A percentile compares a stretch with the other conserved stretches of the same genome.
These are phyloP conservation scores for Berkeleyomyces rouxiae DNA, from an alignment of 2,329 filamentous ascomycete species.

Conservation along the genomic window DNA sequence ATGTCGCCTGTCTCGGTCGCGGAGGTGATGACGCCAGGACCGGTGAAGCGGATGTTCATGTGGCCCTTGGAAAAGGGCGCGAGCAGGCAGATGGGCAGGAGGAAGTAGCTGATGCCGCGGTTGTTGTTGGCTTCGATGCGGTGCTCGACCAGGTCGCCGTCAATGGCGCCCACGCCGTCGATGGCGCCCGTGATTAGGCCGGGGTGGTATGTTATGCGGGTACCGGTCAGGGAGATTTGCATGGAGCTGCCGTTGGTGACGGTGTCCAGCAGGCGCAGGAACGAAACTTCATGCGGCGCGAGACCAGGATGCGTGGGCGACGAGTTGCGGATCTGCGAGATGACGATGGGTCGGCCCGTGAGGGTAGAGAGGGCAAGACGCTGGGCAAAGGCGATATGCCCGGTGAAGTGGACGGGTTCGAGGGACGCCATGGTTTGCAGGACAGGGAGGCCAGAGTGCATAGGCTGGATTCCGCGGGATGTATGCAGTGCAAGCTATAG, in stretches of 20 bases:
- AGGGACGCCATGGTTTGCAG: slow-evolving; percentile 26
- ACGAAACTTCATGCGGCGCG: slow-evolving; percentile 82
- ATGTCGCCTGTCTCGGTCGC: slow-evolving; percentile 73
- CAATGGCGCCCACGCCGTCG: slow-evolving; percentile 52
- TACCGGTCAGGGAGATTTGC: slow-evolving; percentile 93
- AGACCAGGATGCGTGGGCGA: slow-evolving; percentile 80
- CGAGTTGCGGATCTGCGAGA: slow-evolving; percentile 80
- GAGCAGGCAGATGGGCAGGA: slow-evolving; percentile 74
- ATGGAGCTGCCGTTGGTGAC: slow-evolving; percentile 90
- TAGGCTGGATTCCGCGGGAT: neutral
- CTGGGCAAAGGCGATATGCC: slow-evolving; percentile 66
- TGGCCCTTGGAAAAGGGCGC: slow-evolving; percentile 86
- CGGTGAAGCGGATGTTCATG: slow-evolving; percentile 78
- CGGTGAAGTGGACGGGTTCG: slow-evolving; percentile 55
- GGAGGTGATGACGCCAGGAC: slow-evolving; percentile 81
- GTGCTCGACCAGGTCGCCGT: slow-evolving; percentile 65
- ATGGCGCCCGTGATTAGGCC: slow-evolving; percentile 80
- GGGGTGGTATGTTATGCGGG: slow-evolving; percentile 78
- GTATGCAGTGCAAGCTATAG: neutral
- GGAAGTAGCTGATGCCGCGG: slow-evolving; percentile 78
- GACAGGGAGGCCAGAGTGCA: neutral
- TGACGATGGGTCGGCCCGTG: slow-evolving; percentile 74
- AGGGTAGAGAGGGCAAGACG: slow-evolving; percentile 82
- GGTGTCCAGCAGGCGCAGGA: slow-evolving; percentile 82
- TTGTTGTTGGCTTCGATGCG: slow-evolving; percentile 59